A percentile compares a stretch with the other conserved stretches of the same genome.
phyloP scores from a whole-genome alignment of 2,329 filamentous ascomycete genomes.

The Rhynchosporium secalis region DNA sequence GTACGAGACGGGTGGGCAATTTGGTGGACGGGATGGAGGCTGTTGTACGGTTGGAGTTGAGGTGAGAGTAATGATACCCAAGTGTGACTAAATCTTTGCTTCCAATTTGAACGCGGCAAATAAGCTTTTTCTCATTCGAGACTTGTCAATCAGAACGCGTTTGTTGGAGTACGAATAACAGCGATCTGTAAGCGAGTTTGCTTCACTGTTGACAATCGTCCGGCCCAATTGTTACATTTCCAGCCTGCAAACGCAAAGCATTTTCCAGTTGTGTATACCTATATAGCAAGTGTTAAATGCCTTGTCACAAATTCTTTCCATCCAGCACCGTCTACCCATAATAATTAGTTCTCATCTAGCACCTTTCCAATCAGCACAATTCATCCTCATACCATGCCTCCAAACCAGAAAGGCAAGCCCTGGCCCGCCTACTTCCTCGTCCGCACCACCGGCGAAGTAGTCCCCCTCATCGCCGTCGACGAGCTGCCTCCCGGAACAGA shows the following conservation, averaged over 20 bases:
- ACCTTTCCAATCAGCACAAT: neutral
- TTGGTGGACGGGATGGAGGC: constrained; percentile 75
- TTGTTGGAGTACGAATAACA: constrained; percentile 4
- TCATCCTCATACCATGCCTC: neutral
- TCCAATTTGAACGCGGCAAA: constrained; percentile 2
- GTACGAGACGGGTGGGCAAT: constrained; percentile 79
- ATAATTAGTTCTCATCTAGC: neutral
- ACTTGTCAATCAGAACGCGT: neutral
- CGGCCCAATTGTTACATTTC: neutral
- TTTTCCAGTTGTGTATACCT: too few species aligned
- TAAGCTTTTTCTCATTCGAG: neutral
- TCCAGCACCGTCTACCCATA: neutral
- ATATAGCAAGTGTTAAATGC: too few species aligned
- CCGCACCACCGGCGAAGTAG: constrained; percentile 46
- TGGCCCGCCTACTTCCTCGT: constrained; percentile 47
- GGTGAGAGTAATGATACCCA: constrained; percentile 27
- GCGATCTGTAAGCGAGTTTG: constrained; percentile 10
- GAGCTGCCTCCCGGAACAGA: constrained; percentile 47
- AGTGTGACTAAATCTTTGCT: neutral
- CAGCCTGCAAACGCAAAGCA: neutral
- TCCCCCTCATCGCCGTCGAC: constrained; percentile 56
- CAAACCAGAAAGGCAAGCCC: constrained; percentile 20
- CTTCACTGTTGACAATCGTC: neutral
- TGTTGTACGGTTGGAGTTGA: constrained; percentile 65
- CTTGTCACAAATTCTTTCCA: too few species aligned